Percentiles rank a stretch among this genome's conserved stretches.
These are phyloP conservation scores for Plasmodium cynomolgi DNA, from an alignment of 169 alveolate species.

Conservation along the genomic window DNA sequence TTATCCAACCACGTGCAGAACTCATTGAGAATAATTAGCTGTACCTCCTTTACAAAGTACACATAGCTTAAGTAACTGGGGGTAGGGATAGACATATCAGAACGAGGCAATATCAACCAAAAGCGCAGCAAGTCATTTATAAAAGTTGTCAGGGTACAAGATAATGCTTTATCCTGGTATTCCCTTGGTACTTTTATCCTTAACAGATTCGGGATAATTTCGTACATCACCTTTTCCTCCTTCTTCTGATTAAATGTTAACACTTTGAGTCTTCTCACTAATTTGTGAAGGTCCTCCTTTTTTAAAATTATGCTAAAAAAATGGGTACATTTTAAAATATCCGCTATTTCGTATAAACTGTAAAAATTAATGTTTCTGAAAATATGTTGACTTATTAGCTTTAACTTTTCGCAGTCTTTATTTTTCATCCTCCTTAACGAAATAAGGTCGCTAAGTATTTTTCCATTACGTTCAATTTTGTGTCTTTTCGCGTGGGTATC, in stretches of 20 bases:
- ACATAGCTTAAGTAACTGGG: background rate
- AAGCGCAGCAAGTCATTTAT: conserved; percentile 21
- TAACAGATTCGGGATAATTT: conserved; percentile 33
- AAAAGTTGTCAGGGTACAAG: conserved; percentile 1
- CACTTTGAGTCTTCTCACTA: conserved; percentile 44
- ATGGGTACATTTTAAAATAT: conserved; percentile 28
- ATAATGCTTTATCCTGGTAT: background rate
- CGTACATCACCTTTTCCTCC: background rate
- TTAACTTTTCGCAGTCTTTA: conserved; percentile 37
- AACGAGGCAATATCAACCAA: conserved; percentile 2
- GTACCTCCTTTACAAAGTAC: conserved; percentile 41
- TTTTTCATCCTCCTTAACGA: conserved; percentile 18
- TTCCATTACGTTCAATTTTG: background rate
- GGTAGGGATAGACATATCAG: background rate
- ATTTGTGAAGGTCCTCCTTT: conserved; percentile 55
- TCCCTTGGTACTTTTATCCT: conserved; percentile 35
- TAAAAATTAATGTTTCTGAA: conserved; percentile 15
- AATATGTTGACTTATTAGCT: conserved; percentile 8
- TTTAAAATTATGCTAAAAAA: conserved; percentile 59
- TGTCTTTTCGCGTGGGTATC: background rate
- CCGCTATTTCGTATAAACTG: conserved; percentile 31
- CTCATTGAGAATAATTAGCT: conserved; percentile 21
- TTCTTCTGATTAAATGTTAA: conserved; percentile 49
- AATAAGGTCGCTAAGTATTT: conserved; percentile 20
- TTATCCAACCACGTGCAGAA: conserved; percentile 57